Evolutionary conservation across 2,329 filamentous ascomycete genomes (phyloP).

Genomic region (Diplocarpon rosae): DNA sequence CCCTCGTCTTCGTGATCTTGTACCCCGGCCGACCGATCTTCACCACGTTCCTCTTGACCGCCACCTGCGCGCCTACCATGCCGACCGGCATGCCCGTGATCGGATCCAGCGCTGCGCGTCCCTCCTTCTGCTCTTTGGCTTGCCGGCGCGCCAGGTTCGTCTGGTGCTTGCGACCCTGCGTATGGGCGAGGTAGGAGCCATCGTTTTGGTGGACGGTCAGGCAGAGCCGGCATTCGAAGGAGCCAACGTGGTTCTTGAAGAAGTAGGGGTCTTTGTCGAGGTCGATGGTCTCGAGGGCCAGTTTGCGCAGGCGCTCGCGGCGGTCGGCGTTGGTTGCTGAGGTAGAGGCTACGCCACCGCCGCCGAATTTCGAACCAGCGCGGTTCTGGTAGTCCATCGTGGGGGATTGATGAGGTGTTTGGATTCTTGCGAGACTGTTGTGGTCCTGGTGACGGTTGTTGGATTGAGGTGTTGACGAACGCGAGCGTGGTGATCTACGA

Average conservation of each 20-base stretch:
- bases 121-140: conserved; percentile 89
- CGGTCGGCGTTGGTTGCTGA: conserved; percentile 94
- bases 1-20: conserved; percentile 92
- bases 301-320: conserved; percentile 91
- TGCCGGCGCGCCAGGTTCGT: conserved; percentile 93
- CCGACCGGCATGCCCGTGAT: conserved; percentile 62
- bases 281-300: conserved; percentile 97
- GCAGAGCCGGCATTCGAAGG: conserved; percentile 94
- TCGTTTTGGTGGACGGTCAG: conserved; percentile 98
- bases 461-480: neutral
- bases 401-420: neutral
- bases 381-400: conserved; percentile 75
- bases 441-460: conserved; percentile 1
- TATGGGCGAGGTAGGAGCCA: conserved; percentile 96
- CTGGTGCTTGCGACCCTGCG: conserved; percentile 97
- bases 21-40: conserved; percentile 96
- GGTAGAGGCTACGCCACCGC: conserved; percentile 88
- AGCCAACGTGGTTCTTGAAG: conserved; percentile 98
- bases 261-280: conserved; percentile 99
- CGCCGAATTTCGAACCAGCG: conserved; percentile 94
- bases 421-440: neutral
- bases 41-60: conserved; percentile 69
- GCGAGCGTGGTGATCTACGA: neutral
- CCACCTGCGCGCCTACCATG: conserved; percentile 52
- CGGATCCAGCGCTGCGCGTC: conserved; percentile 53